These are phyloP conservation scores for Aspergillus wentii DNA, from an alignment of 495 filamentous ascomycete species.

Conservation along the genomic window DNA sequence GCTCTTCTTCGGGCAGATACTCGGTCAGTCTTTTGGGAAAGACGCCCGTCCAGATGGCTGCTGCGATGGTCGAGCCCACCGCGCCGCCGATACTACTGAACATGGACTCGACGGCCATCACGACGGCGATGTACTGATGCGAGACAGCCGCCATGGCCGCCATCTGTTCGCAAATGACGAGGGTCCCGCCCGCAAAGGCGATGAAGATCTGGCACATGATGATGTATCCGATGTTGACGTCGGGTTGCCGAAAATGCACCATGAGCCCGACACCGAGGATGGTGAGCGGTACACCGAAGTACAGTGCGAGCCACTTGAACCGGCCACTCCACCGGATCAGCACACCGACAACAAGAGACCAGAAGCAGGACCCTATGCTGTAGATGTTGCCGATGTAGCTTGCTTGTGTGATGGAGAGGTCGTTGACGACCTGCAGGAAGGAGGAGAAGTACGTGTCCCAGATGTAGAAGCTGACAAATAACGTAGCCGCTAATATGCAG, in stretches of 20 bases:
- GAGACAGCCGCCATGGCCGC: conserved; percentile 63
- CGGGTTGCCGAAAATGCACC: conserved; percentile 60
- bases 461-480: conserved; percentile 48
- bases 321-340: conserved; percentile 49
- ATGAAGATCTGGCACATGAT: conserved; percentile 75
- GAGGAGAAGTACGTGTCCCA: conserved; percentile 60
- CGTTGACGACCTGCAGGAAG: conserved; percentile 64
- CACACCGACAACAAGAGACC: conserved; percentile 44
- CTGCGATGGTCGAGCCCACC: conserved; percentile 56
- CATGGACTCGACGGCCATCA: conserved; percentile 51
- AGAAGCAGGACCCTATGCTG: conserved; percentile 43
- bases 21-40: conserved; percentile 51
- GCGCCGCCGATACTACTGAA: conserved; percentile 54
- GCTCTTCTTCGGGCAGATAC: conserved; percentile 47
- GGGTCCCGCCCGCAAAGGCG: conserved; percentile 55
- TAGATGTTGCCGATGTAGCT: conserved; percentile 51
- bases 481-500: conserved; percentile 48
- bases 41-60: conserved; percentile 48
- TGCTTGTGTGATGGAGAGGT: conserved; percentile 49
- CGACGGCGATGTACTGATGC: conserved; percentile 47
- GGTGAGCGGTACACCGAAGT: conserved; percentile 56
- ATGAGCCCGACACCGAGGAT: conserved; percentile 56
- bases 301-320: conserved; percentile 47
- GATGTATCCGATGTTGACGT: conserved; percentile 55
- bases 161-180: conserved; percentile 62